A percentile compares a stretch with the other conserved stretches of the same genome.
These are phyloP conservation scores for Globisporangium cystogenes DNA, from an alignment of 352 stramenopile genomes.

Conservation along the genomic window DNA sequence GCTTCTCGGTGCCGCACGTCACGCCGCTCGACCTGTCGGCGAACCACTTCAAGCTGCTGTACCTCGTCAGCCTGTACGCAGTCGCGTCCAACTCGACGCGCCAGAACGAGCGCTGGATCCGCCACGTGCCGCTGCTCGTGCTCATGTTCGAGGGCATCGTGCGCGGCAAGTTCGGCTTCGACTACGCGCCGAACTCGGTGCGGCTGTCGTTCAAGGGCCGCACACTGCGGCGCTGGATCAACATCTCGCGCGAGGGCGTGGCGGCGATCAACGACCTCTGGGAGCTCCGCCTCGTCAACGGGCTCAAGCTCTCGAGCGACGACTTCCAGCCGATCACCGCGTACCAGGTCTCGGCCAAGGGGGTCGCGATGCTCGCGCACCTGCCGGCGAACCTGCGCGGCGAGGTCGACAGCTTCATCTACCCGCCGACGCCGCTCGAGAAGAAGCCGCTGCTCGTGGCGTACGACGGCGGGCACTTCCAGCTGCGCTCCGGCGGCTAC, in stretches of 20 bases:
- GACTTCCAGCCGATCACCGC: constrained; percentile 94
- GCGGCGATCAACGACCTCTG: constrained; percentile 94
- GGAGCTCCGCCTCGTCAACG: constrained; percentile 91
- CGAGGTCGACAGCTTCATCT: constrained; percentile 65
- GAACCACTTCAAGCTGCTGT: constrained; percentile 96
- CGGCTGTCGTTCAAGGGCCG: constrained; percentile 91
- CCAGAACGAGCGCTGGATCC: constrained; percentile 94
- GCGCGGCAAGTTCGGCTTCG: constrained; percentile 92
- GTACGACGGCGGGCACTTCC: constrained; percentile 75
- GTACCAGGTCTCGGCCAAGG: constrained; percentile 93
- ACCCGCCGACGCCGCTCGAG: constrained; percentile 39
- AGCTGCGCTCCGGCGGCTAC: constrained; percentile 79
- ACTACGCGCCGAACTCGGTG: constrained; percentile 94
- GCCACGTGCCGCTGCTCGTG: constrained; percentile 93
- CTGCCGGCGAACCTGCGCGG: constrained; percentile 69
- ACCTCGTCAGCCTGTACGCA: constrained; percentile 95
- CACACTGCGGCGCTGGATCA: constrained; percentile 83
- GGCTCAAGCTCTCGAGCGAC: constrained; percentile 91
- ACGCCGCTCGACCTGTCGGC: constrained; percentile 66
- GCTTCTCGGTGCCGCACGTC: background rate
- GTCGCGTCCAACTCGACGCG: constrained; percentile 82
- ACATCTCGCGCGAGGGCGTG: constrained; percentile 94
- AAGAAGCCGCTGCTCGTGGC: constrained; percentile 36
- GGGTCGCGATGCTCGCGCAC: constrained; percentile 79
- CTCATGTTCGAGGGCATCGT: constrained; percentile 97